phyloP scores from a whole-genome alignment of 139 green algal species.

The Edaphochlamys debaryana region DNA sequence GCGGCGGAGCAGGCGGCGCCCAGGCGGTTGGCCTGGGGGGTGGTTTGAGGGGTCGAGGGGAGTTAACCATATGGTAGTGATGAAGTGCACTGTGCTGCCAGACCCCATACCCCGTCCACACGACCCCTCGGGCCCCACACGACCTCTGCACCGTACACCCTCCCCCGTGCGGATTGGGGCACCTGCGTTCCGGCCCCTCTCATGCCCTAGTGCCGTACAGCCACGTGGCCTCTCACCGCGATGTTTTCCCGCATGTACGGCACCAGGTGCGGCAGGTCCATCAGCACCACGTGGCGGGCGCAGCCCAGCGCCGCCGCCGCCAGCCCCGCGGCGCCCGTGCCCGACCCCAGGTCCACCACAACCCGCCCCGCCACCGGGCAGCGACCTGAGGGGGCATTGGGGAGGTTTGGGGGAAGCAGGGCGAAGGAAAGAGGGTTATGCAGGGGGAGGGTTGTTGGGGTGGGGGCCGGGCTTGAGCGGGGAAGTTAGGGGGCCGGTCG shows the following conservation, averaged over 20 bases:
- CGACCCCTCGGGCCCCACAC: no score
- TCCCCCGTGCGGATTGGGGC: background rate
- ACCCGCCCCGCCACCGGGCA: background rate
- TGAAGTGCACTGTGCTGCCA: background rate
- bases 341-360: constrained; percentile 14
- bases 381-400: background rate
- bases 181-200: background rate
- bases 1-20: background rate
- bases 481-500: no score
- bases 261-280: constrained; percentile 35
- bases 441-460: background rate
- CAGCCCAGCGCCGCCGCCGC: background rate
- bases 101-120: background rate
- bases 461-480: no score
- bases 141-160: background rate
- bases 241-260: constrained; percentile 28
- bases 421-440: background rate
- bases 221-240: background rate
- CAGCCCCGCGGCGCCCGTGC: constrained; percentile 31
- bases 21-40: constrained; percentile 5
- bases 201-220: background rate
- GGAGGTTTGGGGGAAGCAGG: background rate
- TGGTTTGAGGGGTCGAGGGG: no score
- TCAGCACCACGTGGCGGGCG: background rate
- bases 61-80: no score